phyloP scores from a whole-genome alignment of 352 stramenopile genomes.

The Globisporangium irregulare region DNA sequence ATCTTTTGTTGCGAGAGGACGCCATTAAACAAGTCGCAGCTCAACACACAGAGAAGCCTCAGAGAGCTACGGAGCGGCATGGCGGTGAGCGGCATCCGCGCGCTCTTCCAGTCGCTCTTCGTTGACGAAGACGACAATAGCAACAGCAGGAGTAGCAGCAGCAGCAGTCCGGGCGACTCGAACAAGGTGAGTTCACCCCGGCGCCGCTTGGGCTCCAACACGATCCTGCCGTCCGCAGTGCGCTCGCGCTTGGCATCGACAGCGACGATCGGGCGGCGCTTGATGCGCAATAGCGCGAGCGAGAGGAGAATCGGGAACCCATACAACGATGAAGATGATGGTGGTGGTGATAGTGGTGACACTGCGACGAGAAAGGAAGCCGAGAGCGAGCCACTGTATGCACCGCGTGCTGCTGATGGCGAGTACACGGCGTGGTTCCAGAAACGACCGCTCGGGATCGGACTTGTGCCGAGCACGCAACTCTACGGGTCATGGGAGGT shows the following conservation, averaged over 20 bases:
- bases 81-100: constrained; percentile 10
- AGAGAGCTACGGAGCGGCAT: not conserved
- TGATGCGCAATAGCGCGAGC: constrained; percentile 1
- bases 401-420: constrained; percentile 45
- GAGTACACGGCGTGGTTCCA: constrained; percentile 72
- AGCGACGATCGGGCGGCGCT: not conserved
- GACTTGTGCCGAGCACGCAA: constrained; percentile 75
- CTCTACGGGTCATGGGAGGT: constrained; percentile 80
- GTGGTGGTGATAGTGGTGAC: not conserved
- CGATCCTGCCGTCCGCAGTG: constrained; percentile 4
- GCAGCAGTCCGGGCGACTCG: not conserved
- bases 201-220: constrained; percentile 9
- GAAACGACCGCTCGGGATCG: constrained; percentile 63
- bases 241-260: constrained; percentile 2
- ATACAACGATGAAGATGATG: not conserved
- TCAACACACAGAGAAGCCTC: not conserved
- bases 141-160: too few species aligned
- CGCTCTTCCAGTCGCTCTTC: constrained; percentile 19
- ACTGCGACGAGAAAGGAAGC: not conserved
- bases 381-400: constrained; percentile 31
- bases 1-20: not conserved
- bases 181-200: constrained; percentile 8
- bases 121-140: not conserved
- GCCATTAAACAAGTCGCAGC: not conserved
- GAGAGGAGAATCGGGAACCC: not conserved